Base-by-base conservation (phyloP, 1,284 basidiomycete species). In the Phellopilus nigrolimitatus region DNA sequence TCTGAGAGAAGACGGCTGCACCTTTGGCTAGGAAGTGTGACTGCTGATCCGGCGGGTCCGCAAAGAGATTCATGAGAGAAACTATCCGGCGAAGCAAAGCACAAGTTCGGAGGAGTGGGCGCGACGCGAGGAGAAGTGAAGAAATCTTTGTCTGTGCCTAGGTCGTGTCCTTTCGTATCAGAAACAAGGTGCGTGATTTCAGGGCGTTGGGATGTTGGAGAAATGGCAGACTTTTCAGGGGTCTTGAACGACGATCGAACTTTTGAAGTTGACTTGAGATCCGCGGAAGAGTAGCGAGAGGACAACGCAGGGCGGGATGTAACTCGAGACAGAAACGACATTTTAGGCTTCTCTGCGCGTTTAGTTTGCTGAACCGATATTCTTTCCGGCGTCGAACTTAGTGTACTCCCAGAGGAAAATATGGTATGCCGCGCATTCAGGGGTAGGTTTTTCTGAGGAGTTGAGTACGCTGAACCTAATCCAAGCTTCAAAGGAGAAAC, bases 251-350 rank as follows among this genome's bases (percentile, higher is more conserved):
- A 21, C 22, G 28, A 15, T 25, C 48, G 54, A 22, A n/a, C 28
- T 44, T 27, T 45, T 31, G 45, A 19, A 15, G 40, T 42, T 28
- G 54, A 52, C 22, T 52, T 56, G 28, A 56, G 50, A 25, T 56
- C 54, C 13, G 54, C 54, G 28, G 54, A 56, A 17, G 54, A 56
- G 34, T 52, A 50, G 7, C 54, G 49, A 39, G 50, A 33, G 24
- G 54, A 43, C 13, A 56, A 40, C 4, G 48, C 51, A 19, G 54
- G 54, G 13, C 54, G 44, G 34, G 49, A 51, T n/a, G 49, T 52
- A 19, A 56, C 40, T 27, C 50, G 37, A 17, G 50, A 52, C 22
- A 56, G 31, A 28, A 56, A 52, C 13, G 54, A 56, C 3, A 15
- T 19, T 34, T 52, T 51, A 8, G 54, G 37, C 21, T 56, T 56